Percentiles rank a stretch among this genome's conserved stretches.
Conservation (phyloP, 441 rosid genomes). For the Pelargonium citronellum region DNA sequence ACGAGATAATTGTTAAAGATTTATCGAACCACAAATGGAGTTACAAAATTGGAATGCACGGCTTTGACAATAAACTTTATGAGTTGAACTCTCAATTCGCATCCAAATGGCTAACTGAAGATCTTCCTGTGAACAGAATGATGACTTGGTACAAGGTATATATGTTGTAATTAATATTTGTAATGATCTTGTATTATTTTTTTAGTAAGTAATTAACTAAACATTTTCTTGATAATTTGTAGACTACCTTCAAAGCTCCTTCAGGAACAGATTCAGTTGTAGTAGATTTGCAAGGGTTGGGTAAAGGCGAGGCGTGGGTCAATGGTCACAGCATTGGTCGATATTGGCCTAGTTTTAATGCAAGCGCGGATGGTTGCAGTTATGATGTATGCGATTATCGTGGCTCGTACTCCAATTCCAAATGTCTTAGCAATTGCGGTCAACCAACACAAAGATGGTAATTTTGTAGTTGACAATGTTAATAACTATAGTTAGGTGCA, state of each 20-base stretch:
- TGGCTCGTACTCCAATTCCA: slow-evolving; percentile 14
- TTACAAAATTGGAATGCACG: slow-evolving; percentile 30
- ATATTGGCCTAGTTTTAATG: slow-evolving; percentile 22
- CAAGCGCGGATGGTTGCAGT: slow-evolving; percentile 16
- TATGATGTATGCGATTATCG: slow-evolving; percentile 18
- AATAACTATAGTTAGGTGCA: neutral
- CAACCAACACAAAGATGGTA: slow-evolving; percentile 24
- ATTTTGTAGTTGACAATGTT: too few relatives aligned
- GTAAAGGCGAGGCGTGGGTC: slow-evolving; percentile 27
- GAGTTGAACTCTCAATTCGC: slow-evolving; percentile 9
- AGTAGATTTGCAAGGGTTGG: slow-evolving; percentile 24
- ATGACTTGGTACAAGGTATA: slow-evolving; percentile 25
- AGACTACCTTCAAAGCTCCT: slow-evolving; percentile 24
- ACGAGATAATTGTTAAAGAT: neutral
- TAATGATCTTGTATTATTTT: too few relatives aligned
- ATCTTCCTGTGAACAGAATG: slow-evolving; percentile 7
- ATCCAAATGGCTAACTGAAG: neutral
- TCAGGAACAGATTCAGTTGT: slow-evolving; percentile 22
- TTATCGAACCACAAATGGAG: slow-evolving; percentile 21
- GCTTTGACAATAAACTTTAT: slow-evolving; percentile 17
- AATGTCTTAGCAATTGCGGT: slow-evolving; percentile 24
- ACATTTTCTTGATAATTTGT: too few relatives aligned
- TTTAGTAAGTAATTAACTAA: too few relatives aligned
- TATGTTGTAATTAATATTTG: too few relatives aligned
- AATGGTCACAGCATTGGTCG: slow-evolving; percentile 26